phyloP scores from a whole-genome alignment of 768 basidiomycete genomes.

The Rhodocollybia butyracea region DNA sequence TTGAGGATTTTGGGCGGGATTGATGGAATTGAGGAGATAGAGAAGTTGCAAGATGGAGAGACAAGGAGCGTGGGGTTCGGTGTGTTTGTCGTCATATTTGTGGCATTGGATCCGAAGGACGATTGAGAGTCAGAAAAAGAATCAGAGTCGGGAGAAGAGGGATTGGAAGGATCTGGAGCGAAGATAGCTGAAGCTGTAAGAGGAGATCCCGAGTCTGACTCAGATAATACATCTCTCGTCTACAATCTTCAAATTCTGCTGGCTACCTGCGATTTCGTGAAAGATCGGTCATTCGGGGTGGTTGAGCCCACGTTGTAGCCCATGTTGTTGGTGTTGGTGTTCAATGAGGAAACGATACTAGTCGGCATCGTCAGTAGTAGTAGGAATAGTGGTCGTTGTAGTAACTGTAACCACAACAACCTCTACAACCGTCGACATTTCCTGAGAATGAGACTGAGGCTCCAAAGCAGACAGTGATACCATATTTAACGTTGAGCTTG shows the following conservation, averaged over 20 bases:
- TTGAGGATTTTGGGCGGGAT: conserved; percentile 61
- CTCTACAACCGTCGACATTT: background rate
- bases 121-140: no score
- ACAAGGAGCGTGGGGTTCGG: no score
- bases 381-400: no score
- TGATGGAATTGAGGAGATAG: conserved; percentile 68
- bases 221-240: conserved; percentile 39
- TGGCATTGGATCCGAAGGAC: background rate
- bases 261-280: conserved; percentile 47
- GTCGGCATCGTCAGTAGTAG: no score
- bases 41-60: conserved; percentile 56
- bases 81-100: no score
- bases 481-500: background rate
- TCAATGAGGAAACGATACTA: conserved; percentile 5
- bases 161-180: no score
- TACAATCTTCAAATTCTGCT: conserved; percentile 54
- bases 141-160: conserved; percentile 10
- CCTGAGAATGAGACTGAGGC: no score
- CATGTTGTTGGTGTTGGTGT: conserved; percentile 28
- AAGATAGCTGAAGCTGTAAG: no score
- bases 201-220: conserved; percentile 15
- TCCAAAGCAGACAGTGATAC: no score
- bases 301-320: no score
- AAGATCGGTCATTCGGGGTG: conserved; percentile 55
- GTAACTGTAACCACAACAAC: conserved; percentile 12